A percentile compares a stretch with the other conserved stretches of the same genome.
These are phyloP conservation scores for Pseudotsuga menziesii DNA, from an alignment of 75 land plant genomes.

Conservation along the genomic window DNA sequence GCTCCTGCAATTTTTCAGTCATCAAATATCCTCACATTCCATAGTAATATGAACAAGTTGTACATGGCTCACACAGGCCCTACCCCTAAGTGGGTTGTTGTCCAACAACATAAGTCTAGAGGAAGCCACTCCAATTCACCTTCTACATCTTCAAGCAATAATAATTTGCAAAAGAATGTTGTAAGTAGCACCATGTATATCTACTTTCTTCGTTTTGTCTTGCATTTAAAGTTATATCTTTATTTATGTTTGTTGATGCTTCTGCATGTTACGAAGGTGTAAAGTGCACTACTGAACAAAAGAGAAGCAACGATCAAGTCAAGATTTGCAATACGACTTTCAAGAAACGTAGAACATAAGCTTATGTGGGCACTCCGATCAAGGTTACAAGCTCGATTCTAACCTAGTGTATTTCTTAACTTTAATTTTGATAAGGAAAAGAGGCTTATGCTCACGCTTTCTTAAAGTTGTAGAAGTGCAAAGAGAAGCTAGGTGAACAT, in stretches of 20 bases:
- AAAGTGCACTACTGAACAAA: slow-evolving; percentile 10
- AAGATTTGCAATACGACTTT: not conserved
- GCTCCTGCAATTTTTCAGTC: slow-evolving; percentile 1
- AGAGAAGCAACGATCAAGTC: slow-evolving; percentile 7
- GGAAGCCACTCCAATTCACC: not conserved
- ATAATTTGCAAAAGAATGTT: not conserved
- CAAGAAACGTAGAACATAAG: slow-evolving; percentile 10
- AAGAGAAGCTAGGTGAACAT: slow-evolving; percentile 58
- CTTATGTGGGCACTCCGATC: not conserved
- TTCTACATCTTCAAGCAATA: slow-evolving; percentile 12
- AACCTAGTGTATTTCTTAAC: not conserved
- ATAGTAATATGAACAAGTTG: slow-evolving; percentile 8
- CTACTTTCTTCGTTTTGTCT: not conserved
- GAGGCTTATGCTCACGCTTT: not conserved
- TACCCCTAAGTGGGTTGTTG: not conserved
- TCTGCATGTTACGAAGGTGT: slow-evolving; percentile 8
- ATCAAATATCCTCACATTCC: slow-evolving; percentile 6
- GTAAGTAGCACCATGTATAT: not conserved
- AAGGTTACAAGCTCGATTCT: not conserved
- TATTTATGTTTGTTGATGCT: not conserved
- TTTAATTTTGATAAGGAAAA: not conserved
- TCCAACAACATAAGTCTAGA: not conserved
- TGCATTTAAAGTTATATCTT: not conserved
- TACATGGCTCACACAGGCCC: not conserved
- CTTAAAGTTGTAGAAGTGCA: slow-evolving; percentile 18